phyloP scores from a whole-genome alignment of 1,284 basidiomycete genomes.

The Tranzscheliella williamsii region DNA sequence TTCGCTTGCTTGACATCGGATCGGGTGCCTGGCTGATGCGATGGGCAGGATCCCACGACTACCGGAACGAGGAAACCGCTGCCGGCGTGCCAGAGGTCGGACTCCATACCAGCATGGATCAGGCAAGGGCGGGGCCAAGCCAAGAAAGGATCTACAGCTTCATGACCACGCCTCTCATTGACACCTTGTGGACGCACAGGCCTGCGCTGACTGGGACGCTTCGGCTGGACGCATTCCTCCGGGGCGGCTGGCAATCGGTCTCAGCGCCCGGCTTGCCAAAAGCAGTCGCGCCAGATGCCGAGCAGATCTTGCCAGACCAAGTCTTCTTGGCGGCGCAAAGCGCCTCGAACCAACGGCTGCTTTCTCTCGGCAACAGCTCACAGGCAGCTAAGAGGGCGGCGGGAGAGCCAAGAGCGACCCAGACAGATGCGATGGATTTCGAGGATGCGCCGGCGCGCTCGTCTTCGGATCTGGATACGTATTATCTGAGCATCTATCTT shows the following conservation, averaged over 20 bases:
- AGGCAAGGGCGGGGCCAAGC: background rate
- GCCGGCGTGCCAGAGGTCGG: slow-evolving; percentile 1
- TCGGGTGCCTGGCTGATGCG: slow-evolving; percentile 55
- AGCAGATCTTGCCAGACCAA: background rate
- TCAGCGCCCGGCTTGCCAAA: background rate
- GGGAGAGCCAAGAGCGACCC: too few species aligned
- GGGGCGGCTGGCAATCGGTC: background rate
- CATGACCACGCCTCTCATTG: slow-evolving; percentile 26
- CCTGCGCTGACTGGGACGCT: slow-evolving; percentile 8
- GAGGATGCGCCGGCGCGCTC: slow-evolving; percentile 2
- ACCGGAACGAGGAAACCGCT: slow-evolving; percentile 7
- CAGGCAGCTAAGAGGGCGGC: too few species aligned
- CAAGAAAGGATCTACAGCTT: slow-evolving; percentile 3
- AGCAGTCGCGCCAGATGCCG: background rate
- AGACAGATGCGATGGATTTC: background rate
- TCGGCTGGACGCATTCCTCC: slow-evolving; percentile 10
- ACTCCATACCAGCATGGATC: slow-evolving; percentile 1
- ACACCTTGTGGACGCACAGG: slow-evolving; percentile 22
- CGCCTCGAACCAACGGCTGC: background rate
- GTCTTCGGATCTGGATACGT: slow-evolving; percentile 38
- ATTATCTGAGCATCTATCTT: slow-evolving; percentile 53
- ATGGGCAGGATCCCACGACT: slow-evolving; percentile 56
- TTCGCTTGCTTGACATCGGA: slow-evolving; percentile 46
- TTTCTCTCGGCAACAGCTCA: too few species aligned
- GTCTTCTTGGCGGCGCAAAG: background rate